Conservation (phyloP, 75 land plant genomes). For the Chamaecyparis obtusa region DNA sequence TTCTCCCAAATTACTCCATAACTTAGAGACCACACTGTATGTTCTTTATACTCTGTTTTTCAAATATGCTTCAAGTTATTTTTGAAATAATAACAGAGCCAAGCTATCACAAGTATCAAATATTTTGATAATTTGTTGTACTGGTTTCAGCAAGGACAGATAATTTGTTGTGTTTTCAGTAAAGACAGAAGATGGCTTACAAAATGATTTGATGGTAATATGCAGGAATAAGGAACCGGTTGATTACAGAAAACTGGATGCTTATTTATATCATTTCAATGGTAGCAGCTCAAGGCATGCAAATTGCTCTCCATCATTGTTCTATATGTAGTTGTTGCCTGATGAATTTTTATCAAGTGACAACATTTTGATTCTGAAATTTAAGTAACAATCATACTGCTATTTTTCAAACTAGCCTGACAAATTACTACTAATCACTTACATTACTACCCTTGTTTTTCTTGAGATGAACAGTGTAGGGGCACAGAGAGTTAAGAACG, state of each 20-base stretch:
- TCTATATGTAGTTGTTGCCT: no score
- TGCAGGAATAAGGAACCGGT: conserved; percentile 62
- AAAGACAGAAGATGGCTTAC: neutral
- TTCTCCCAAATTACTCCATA: conserved; percentile 47
- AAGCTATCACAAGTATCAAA: no score
- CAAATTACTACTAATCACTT: neutral
- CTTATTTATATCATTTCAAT: conserved; percentile 69
- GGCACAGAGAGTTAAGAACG: conserved; percentile 61
- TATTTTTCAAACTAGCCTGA: no score
- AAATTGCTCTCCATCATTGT: neutral
- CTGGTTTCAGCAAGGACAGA: neutral
- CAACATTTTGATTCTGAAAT: neutral
- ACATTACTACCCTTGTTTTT: neutral
- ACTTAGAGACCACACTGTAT: conserved; percentile 63
- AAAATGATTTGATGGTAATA: neutral
- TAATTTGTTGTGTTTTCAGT: neutral
- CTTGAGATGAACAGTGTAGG: conserved; percentile 50
- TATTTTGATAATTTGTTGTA: no score
- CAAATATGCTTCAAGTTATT: no score
- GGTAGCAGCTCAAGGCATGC: conserved; percentile 80
- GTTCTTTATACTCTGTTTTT: conserved; percentile 1
- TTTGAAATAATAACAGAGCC: no score
- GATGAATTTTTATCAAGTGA: no score
- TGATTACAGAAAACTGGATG: conserved; percentile 64
- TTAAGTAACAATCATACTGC: neutral